Evolutionary conservation across 1,284 basidiomycete genomes (phyloP).

Genomic region (Rhodofomes roseus): DNA sequence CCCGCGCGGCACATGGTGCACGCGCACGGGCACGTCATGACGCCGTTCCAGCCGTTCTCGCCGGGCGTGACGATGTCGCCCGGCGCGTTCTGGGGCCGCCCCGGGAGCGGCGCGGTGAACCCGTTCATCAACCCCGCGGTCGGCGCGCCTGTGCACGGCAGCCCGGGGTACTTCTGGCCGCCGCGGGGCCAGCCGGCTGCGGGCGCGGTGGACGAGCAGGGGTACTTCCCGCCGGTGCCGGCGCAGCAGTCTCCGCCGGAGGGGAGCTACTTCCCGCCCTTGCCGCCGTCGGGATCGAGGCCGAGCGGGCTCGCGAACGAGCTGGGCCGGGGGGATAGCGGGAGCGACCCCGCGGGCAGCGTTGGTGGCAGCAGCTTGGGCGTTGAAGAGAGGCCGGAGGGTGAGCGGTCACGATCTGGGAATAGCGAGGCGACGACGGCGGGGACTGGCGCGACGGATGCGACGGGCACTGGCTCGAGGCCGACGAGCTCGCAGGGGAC

Average conservation of each 20-base stretch:
- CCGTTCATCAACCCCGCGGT: constrained; percentile 65
- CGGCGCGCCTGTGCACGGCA: constrained; percentile 54
- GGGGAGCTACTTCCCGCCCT: constrained; percentile 39
- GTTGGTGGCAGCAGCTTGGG: neutral
- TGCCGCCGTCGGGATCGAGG: constrained; percentile 23
- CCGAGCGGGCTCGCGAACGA: constrained; percentile 37
- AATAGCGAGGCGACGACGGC: constrained; percentile 17
- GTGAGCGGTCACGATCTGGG: constrained; percentile 11
- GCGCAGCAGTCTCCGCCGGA: constrained; percentile 7
- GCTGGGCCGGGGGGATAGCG: constrained; percentile 28
- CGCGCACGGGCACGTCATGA: constrained; percentile 18
- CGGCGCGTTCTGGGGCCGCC: constrained; percentile 62
- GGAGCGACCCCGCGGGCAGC: constrained; percentile 5
- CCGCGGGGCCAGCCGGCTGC: neutral
- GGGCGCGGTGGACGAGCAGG: constrained; percentile 12
- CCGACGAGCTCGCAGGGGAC: constrained; percentile 22
- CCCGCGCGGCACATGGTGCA: constrained; percentile 1
- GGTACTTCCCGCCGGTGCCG: constrained; percentile 31
- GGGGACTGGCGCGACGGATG: constrained; percentile 9
- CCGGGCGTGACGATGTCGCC: constrained; percentile 71
- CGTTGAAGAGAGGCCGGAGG: neutral
- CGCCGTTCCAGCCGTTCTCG: constrained; percentile 44
- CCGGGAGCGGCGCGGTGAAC: constrained; percentile 42
- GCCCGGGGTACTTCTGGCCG: constrained; percentile 5
- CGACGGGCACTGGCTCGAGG: constrained; percentile 2